Evolutionary conservation across 106 monocot genomes (phyloP).

Genomic region (Acorus calamus): DNA sequence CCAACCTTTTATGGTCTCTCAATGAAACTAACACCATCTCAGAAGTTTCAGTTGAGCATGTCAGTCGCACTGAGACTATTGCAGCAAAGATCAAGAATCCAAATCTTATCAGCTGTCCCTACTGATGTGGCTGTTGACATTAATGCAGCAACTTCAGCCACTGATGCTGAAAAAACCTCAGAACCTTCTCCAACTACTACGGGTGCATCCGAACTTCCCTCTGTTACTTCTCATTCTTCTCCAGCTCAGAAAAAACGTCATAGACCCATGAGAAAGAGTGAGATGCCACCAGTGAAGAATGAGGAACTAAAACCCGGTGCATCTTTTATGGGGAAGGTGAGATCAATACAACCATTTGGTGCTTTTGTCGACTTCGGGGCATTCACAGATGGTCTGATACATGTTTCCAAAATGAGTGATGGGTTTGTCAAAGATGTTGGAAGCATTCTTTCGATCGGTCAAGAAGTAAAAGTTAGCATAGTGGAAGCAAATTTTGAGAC

Average conservation of each 20-base stretch:
- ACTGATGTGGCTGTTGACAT: slow-evolving; percentile 58
- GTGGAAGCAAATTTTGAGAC: slow-evolving; percentile 74
- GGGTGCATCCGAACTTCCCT: slow-evolving; percentile 13
- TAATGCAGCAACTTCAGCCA: slow-evolving; percentile 41
- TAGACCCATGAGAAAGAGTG: slow-evolving; percentile 53
- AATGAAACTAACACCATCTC: slow-evolving; percentile 12
- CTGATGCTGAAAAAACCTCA: slow-evolving; percentile 14
- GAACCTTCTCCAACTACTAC: slow-evolving; percentile 20
- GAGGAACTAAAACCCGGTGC: slow-evolving; percentile 77
- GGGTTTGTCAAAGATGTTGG: slow-evolving; percentile 78
- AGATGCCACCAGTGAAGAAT: slow-evolving; percentile 76
- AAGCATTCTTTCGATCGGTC: slow-evolving; percentile 59
- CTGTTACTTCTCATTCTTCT: slow-evolving; percentile 7
- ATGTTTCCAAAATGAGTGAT: slow-evolving; percentile 81
- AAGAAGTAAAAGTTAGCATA: slow-evolving; percentile 75
- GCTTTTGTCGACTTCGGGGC: slow-evolving; percentile 90
- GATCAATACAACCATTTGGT: slow-evolving; percentile 92
- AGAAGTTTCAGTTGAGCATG: slow-evolving; percentile 20
- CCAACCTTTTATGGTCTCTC: slow-evolving; percentile 21
- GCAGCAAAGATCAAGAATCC: slow-evolving; percentile 26
- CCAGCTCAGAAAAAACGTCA: slow-evolving; percentile 19
- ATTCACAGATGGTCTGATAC: slow-evolving; percentile 83
- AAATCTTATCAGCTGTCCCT: slow-evolving; percentile 36
- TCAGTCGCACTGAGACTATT: slow-evolving; percentile 20
- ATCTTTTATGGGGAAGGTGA: slow-evolving; percentile 81